These are phyloP conservation scores for Collariella sp. DNA, from an alignment of 495 filamentous ascomycete species.

Conservation along the genomic window DNA sequence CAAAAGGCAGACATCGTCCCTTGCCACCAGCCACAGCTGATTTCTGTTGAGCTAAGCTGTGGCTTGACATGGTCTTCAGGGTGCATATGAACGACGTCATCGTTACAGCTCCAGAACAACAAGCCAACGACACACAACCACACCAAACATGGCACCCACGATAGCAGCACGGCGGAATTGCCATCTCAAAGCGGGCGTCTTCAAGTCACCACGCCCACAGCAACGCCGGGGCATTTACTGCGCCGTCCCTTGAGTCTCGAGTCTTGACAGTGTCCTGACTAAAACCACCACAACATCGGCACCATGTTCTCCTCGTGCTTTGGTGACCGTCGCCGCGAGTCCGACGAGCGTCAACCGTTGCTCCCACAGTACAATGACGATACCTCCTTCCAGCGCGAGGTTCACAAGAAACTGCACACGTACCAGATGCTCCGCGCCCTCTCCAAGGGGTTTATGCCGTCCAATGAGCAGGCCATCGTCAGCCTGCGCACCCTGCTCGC, in stretches of 20 bases:
- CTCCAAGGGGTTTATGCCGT: slow-evolving; percentile 81
- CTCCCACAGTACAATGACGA: slow-evolving; percentile 80
- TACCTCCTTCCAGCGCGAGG: slow-evolving; percentile 62
- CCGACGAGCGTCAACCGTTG: slow-evolving; percentile 51
- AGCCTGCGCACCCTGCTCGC: slow-evolving; percentile 75
- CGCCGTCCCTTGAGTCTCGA: too few species aligned
- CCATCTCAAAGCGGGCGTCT: too few species aligned
- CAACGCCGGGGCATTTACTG: neutral
- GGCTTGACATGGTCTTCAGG: neutral
- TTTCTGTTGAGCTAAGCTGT: too few species aligned
- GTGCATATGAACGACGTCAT: neutral
- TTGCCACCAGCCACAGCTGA: too few species aligned
- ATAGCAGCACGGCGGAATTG: neutral
- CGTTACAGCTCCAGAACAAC: neutral
- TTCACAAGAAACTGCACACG: slow-evolving; percentile 80
- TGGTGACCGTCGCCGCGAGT: slow-evolving; percentile 14
- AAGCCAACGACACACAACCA: neutral
- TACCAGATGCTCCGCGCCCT: slow-evolving; percentile 88
- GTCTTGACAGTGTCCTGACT: too few species aligned
- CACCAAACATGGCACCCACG: neutral
- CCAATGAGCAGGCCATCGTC: slow-evolving; percentile 72
- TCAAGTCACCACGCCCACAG: too few species aligned
- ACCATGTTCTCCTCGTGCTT: slow-evolving; percentile 27
- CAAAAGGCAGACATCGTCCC: too few species aligned
- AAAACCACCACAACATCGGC: neutral